Evolutionary conservation across 2,329 filamentous ascomycete genomes (phyloP).

Genomic region (Alternaria tenuissima): DNA sequence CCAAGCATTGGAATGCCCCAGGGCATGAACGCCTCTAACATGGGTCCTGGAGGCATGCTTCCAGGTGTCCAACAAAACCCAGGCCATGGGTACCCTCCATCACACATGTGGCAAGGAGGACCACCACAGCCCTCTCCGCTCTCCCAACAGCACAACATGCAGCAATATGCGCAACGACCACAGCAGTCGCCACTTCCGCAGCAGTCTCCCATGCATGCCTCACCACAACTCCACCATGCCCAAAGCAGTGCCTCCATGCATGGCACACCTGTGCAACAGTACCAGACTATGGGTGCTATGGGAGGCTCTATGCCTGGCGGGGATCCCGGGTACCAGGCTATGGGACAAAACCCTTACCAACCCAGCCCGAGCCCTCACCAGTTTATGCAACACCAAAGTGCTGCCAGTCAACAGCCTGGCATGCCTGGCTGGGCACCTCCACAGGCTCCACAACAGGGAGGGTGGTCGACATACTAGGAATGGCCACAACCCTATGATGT

Average conservation of each 20-base stretch:
- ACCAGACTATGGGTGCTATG: constrained; percentile 58
- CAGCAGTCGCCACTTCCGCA: constrained; percentile 57
- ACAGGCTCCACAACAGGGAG: constrained; percentile 50
- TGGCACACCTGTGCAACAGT: constrained; percentile 54
- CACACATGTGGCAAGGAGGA: constrained; percentile 60
- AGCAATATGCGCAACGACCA: constrained; percentile 54
- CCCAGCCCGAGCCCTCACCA: constrained; percentile 57
- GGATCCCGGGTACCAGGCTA: constrained; percentile 53
- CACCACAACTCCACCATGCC: constrained; percentile 57
- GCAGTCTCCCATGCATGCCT: constrained; percentile 59
- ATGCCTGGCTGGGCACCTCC: constrained; percentile 61
- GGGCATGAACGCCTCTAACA: constrained; percentile 33
- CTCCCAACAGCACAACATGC: constrained; percentile 56
- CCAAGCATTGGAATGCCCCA: constrained; percentile 58
- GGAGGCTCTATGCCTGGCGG: constrained; percentile 24
- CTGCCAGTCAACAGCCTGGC: constrained; percentile 56
- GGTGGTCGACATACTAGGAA: constrained; percentile 50
- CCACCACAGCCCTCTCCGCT: constrained; percentile 59
- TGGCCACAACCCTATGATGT: not conserved
- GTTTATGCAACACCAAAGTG: constrained; percentile 56
- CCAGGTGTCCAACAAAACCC: constrained; percentile 51
- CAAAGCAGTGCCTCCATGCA: constrained; percentile 55
- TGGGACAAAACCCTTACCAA: constrained; percentile 61
- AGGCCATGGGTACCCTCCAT: constrained; percentile 56
- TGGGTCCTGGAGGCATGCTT: constrained; percentile 51